These are phyloP conservation scores for Aphanomyces stellatus DNA, from an alignment of 352 stramenopile species.

Conservation along the genomic window DNA sequence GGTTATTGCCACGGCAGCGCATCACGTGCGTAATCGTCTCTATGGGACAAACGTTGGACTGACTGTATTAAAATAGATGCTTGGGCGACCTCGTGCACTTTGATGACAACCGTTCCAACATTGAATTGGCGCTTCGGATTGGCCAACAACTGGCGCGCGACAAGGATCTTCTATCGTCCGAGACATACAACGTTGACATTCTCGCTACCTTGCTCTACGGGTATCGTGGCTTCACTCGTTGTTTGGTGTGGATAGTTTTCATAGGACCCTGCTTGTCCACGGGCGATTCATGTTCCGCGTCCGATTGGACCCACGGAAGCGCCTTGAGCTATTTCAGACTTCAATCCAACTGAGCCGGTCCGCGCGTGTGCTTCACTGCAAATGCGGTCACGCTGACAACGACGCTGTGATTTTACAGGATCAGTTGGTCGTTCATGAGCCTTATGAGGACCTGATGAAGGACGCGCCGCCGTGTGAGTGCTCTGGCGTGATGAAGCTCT, in stretches of 20 bases:
- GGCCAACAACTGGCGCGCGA: conserved; percentile 63
- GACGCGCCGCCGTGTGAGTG: conserved; percentile 38
- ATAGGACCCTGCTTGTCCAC: conserved; percentile 69
- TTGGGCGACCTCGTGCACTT: conserved; percentile 56
- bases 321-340: conserved; percentile 54
- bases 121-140: conserved; percentile 68
- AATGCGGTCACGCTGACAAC: conserved; percentile 62
- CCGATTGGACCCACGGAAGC: conserved; percentile 61
- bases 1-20: conserved; percentile 60
- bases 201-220: conserved; percentile 61
- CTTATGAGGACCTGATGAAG: background rate
- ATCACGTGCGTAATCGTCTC: conserved; percentile 61
- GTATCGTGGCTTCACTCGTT: too few species aligned
- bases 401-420: conserved; percentile 48
- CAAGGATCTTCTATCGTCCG: conserved; percentile 28
- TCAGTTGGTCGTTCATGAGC: conserved; percentile 44
- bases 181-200: conserved; percentile 24
- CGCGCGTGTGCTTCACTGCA: conserved; percentile 56
- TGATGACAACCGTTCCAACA: conserved; percentile 72
- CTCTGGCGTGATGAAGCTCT: conserved; percentile 60
- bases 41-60: conserved; percentile 24
- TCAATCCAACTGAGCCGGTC: conserved; percentile 61
- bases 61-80: background rate
- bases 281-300: conserved; percentile 72
- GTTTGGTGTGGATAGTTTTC: too few species aligned